Conservation (phyloP, 352 stramenopile species). For the Phytophthora hybrid region DNA sequence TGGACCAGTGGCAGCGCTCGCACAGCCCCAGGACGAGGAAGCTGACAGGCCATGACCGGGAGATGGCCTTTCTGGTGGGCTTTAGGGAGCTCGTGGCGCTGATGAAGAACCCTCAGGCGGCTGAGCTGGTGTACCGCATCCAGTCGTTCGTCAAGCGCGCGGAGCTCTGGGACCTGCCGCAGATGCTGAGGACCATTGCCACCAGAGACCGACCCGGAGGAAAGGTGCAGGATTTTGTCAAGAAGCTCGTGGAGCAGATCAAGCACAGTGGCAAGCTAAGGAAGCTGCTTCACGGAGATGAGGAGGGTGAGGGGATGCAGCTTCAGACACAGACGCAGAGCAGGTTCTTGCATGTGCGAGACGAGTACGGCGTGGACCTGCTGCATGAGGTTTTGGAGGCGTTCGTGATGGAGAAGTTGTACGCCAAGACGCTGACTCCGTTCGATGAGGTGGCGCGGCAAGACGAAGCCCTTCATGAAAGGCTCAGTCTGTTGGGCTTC, state of each 20-base stretch:
- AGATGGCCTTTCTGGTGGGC: constrained; percentile 67
- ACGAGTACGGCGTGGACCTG: constrained; percentile 55
- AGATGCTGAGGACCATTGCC: constrained; percentile 52
- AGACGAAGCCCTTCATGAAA: constrained; percentile 69
- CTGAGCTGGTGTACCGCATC: constrained; percentile 82
- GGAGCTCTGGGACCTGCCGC: constrained; percentile 59
- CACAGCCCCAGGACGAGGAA: constrained; percentile 43
- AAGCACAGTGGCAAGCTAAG: constrained; percentile 47
- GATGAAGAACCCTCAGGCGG: constrained; percentile 67
- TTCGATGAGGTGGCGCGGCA: constrained; percentile 46
- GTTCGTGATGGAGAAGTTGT: constrained; percentile 93
- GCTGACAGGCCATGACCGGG: constrained; percentile 50
- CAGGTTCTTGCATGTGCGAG: constrained; percentile 39
- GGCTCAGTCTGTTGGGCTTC: constrained; percentile 81
- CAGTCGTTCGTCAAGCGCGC: constrained; percentile 79
- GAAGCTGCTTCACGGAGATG: constrained; percentile 39
- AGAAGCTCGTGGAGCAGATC: constrained; percentile 68
- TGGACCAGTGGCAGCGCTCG: constrained; percentile 56
- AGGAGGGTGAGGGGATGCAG: constrained; percentile 9
- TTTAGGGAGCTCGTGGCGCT: constrained; percentile 68
- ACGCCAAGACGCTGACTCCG: constrained; percentile 70
- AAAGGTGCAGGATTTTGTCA: constrained; percentile 71
- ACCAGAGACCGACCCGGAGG: constrained; percentile 58
- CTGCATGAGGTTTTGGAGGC: constrained; percentile 84
- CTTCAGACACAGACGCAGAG: constrained; percentile 5